Percentiles rank a stretch among this genome's conserved stretches.
These are phyloP conservation scores for Aspergillus nomiae DNA, from an alignment of 2,329 filamentous ascomycete species.

Conservation along the genomic window DNA sequence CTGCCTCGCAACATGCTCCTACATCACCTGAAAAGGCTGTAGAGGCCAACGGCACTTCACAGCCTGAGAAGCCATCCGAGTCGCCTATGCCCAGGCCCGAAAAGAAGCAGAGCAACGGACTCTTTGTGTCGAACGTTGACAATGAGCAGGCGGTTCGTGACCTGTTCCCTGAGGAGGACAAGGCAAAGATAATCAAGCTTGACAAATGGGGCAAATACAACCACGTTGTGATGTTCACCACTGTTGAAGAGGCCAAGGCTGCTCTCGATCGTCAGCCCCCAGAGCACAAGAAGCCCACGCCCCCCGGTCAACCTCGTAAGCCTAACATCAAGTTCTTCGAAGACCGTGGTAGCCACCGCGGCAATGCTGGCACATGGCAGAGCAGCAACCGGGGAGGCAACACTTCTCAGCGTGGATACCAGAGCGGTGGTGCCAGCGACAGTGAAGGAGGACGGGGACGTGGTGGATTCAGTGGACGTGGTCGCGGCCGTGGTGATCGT, in stretches of 20 bases:
- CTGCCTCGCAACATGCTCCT: slow-evolving; percentile 44
- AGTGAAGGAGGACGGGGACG: slow-evolving; percentile 65
- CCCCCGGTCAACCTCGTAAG: slow-evolving; percentile 70
- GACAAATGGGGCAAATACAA: slow-evolving; percentile 70
- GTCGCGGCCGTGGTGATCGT: slow-evolving; percentile 57
- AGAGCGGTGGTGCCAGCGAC: slow-evolving; percentile 78
- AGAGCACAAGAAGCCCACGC: slow-evolving; percentile 72
- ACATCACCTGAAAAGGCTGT: slow-evolving; percentile 53
- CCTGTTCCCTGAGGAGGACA: slow-evolving; percentile 81
- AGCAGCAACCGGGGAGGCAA: slow-evolving; percentile 63
- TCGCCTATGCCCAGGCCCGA: slow-evolving; percentile 60
- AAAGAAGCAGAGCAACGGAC: slow-evolving; percentile 71
- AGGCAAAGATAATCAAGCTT: slow-evolving; percentile 74
- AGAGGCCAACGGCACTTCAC: slow-evolving; percentile 54
- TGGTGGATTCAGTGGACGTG: slow-evolving; percentile 47
- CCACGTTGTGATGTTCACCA: slow-evolving; percentile 81
- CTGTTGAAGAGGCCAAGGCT: slow-evolving; percentile 74
- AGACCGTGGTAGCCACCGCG: slow-evolving; percentile 60
- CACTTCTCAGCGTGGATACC: slow-evolving; percentile 73
- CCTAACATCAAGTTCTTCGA: slow-evolving; percentile 83
- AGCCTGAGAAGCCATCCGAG: slow-evolving; percentile 45
- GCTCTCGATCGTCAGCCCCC: slow-evolving; percentile 74
- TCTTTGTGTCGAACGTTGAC: slow-evolving; percentile 87
- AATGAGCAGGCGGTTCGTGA: slow-evolving; percentile 80
- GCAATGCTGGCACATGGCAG: slow-evolving; percentile 59